A percentile compares a stretch with the other conserved stretches of the same genome.
These are phyloP conservation scores for Cryptococcus wingfieldii DNA, from an alignment of 1,284 basidiomycete species.

Conservation along the genomic window DNA sequence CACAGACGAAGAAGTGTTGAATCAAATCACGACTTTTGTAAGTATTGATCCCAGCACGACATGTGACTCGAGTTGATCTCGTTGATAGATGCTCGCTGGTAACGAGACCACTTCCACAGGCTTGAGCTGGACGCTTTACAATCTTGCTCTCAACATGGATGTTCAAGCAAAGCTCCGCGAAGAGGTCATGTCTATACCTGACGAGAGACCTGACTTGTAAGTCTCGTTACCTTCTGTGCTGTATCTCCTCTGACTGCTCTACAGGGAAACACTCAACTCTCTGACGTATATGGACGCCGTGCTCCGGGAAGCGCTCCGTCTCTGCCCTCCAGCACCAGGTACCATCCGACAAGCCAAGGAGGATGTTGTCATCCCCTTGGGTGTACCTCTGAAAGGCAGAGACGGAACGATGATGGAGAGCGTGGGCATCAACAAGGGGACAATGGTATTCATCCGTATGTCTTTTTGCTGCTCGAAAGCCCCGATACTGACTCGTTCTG, in stretches of 20 bases:
- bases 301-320: constrained; percentile 62
- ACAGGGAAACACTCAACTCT: constrained; percentile 48
- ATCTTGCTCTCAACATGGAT: constrained; percentile 56
- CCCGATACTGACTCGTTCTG: not conserved
- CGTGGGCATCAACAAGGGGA: constrained; percentile 37
- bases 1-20: constrained; percentile 62
- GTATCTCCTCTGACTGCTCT: not conserved
- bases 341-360: constrained; percentile 59
- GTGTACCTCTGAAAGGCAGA: constrained; percentile 42
- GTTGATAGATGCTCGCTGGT: constrained; percentile 51
- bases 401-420: constrained; percentile 47
- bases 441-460: constrained; percentile 42
- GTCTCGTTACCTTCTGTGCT: constrained; percentile 10
- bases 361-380: constrained; percentile 62
- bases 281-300: constrained; percentile 61
- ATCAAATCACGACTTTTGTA: constrained; percentile 73
- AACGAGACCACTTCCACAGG: constrained; percentile 73
- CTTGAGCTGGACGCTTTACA: constrained; percentile 68
- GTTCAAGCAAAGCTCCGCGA: constrained; percentile 59
- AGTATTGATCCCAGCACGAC: constrained; percentile 6
- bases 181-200: constrained; percentile 52
- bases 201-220: constrained; percentile 43
- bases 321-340: constrained; percentile 62
- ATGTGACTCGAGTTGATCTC: not conserved
- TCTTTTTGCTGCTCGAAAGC: not conserved